Conservation (phyloP, 1,139 yeast genomes). For the Sugiyamaella grinbergsii region DNA sequence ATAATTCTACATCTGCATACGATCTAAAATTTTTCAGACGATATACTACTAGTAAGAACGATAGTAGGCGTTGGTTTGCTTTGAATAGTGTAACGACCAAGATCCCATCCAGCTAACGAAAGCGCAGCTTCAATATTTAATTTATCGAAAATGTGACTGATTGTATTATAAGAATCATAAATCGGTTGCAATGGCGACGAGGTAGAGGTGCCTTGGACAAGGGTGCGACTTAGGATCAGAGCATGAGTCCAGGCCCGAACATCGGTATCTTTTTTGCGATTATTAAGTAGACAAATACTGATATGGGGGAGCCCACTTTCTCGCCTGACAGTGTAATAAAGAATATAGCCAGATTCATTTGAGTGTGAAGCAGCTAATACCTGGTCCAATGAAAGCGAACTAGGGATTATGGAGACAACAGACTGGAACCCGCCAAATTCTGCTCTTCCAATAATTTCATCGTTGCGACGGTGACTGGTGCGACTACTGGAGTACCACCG, state of each 20-base stretch:
- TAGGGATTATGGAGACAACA: slow-evolving; percentile 23
- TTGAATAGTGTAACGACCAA: slow-evolving; percentile 31
- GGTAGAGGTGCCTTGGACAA: slow-evolving; percentile 8
- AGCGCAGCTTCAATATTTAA: slow-evolving; percentile 32
- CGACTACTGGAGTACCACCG: slow-evolving; percentile 32
- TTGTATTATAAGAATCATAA: slow-evolving; percentile 29
- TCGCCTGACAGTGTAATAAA: slow-evolving; percentile 26
- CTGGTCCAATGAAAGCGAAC: slow-evolving; percentile 21
- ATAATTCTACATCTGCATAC: no score
- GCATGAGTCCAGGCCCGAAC: slow-evolving; percentile 43
- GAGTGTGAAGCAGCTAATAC: slow-evolving; percentile 28
- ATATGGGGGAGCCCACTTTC: slow-evolving; percentile 19
- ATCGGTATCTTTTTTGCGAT: slow-evolving; percentile 28
- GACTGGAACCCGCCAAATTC: slow-evolving; percentile 29
- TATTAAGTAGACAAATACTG: slow-evolving; percentile 31
- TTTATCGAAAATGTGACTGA: slow-evolving; percentile 33
- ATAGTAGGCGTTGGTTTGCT: slow-evolving; percentile 32
- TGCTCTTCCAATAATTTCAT: slow-evolving; percentile 32
- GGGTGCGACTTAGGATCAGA: slow-evolving; percentile 33
- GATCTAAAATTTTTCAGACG: slow-evolving; percentile 9
- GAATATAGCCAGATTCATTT: slow-evolving; percentile 29
- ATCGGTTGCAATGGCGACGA: slow-evolving; percentile 29
- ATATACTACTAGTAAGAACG: slow-evolving; percentile 9
- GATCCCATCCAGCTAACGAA: slow-evolving; percentile 35
- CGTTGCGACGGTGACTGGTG: slow-evolving; percentile 15